Conservation (phyloP, 305 asterid species). For the Solanum hybrid region DNA sequence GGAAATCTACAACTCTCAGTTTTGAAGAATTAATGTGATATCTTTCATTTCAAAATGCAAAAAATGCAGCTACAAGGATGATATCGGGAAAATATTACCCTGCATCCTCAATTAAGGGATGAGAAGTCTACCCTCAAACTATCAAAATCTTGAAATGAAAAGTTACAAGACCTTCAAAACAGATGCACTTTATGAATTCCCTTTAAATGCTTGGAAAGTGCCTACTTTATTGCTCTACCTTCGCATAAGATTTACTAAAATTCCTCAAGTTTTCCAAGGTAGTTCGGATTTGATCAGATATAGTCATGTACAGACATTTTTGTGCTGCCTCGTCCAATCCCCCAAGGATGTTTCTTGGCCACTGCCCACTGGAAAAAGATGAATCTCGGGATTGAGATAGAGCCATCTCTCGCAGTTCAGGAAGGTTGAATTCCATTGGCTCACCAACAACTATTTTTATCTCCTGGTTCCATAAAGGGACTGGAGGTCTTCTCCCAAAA, state of each 20-base stretch:
- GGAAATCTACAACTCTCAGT: not conserved
- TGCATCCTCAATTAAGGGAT: not conserved
- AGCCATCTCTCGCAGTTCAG: slow-evolving; percentile 61
- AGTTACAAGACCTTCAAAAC: not conserved
- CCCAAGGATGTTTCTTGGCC: slow-evolving; percentile 48
- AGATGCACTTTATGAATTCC: not conserved
- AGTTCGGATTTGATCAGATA: slow-evolving; percentile 61
- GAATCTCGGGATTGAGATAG: slow-evolving; percentile 38
- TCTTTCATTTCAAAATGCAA: not conserved
- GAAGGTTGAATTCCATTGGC: slow-evolving; percentile 68
- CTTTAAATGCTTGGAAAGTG: not conserved
- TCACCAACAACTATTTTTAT: slow-evolving; percentile 64
- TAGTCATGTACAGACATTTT: slow-evolving; percentile 50
- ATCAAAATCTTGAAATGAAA: not conserved
- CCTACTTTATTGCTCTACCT: slow-evolving; percentile 19
- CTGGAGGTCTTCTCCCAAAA: slow-evolving; percentile 62
- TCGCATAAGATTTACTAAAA: slow-evolving; percentile 21
- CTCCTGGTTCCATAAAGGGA: slow-evolving; percentile 65
- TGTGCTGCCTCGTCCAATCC: slow-evolving; percentile 87
- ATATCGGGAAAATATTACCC: not conserved
- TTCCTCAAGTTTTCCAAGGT: slow-evolving; percentile 56
- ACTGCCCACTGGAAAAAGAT: slow-evolving; percentile 28
- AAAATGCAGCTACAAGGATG: not conserved
- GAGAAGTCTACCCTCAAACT: not conserved
- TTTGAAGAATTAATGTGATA: not conserved